Base-by-base conservation (phyloP, 495 filamentous ascomycete species). In the Trichodelitschia bisporula region DNA sequence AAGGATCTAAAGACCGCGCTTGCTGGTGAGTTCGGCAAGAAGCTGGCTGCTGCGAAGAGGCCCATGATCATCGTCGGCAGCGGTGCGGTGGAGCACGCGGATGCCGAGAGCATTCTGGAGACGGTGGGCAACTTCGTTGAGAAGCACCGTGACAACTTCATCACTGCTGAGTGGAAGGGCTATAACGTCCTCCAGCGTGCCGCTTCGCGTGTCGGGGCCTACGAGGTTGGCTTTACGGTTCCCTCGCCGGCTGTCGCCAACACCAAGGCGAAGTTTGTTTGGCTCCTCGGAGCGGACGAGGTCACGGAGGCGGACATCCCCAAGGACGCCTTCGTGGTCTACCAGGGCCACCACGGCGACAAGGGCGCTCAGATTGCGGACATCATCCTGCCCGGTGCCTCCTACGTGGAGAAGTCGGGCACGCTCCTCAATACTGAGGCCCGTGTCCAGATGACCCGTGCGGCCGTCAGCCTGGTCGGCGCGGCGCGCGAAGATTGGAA, bases 381-480 rank as follows among this genome's bases (percentile, higher is more conserved):
- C 45, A 69, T 97, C 37, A 69, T 97, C 38, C 72, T 97, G 13
- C 86, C 86, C 17, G 82, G 79, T 33, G 79, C 79, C 12, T 79
- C 86, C 2, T 95, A 92, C 55, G 93, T 84, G 9, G 86, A 97
- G 59, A 97, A 97, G 57, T 64, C 71, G n/a, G 86, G 69, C 18
- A 97, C 86, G 10, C 95, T 84, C 37, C 64, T 97, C 54, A 97
- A 95, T 62, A 95, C 86, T 6, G 86, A 97, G 50, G 86, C 86
- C 25, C 73, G 86, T 36, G 77, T 79, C 10, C 86, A 97, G 56
- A 71, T 95, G 53, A 82, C 77, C 27, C 70, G 86, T 37, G 72
- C 74, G 13, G 86, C 86, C 2, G 83, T 78, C 15, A 71, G 69
- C 23, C 55, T 86, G 32, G 74, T 77, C 28, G 86, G 86, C 33